A percentile compares a stretch with the other conserved stretches of the same genome.
Conservation (phyloP, 164 flowering plant species). For the Vitis amurensis region DNA sequence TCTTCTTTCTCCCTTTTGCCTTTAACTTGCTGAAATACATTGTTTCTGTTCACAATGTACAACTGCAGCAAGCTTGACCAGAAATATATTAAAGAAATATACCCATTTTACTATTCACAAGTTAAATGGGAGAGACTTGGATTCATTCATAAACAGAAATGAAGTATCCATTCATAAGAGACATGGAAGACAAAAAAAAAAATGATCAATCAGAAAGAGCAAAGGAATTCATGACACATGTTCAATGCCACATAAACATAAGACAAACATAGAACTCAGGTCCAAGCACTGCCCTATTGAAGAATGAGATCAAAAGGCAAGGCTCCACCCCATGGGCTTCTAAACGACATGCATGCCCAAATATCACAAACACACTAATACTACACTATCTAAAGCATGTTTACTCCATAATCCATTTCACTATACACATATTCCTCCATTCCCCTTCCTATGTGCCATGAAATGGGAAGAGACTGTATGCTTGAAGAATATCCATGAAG, state of each 20-base stretch:
- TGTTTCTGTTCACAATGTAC: not conserved
- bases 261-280: too few species aligned
- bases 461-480: not conserved
- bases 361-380: not conserved
- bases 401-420: not conserved
- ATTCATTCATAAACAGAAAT: not conserved
- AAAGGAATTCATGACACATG: too few species aligned
- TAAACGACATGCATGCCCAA: too few species aligned
- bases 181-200: too few species aligned
- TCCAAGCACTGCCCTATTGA: too few species aligned
- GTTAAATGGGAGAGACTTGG: not conserved
- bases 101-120: not conserved
- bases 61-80: conserved; percentile 2
- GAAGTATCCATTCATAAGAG: not conserved
- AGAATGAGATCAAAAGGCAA: too few species aligned
- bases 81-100: not conserved
- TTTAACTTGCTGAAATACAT: not conserved
- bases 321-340: too few species aligned
- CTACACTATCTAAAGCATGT: not conserved
- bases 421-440: not conserved
- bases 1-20: not conserved
- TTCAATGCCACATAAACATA: too few species aligned
- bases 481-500: not conserved
- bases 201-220: too few species aligned
- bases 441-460: not conserved